Conservation (phyloP, 2,329 filamentous ascomycete genomes). For the Penicillium crustosum region DNA sequence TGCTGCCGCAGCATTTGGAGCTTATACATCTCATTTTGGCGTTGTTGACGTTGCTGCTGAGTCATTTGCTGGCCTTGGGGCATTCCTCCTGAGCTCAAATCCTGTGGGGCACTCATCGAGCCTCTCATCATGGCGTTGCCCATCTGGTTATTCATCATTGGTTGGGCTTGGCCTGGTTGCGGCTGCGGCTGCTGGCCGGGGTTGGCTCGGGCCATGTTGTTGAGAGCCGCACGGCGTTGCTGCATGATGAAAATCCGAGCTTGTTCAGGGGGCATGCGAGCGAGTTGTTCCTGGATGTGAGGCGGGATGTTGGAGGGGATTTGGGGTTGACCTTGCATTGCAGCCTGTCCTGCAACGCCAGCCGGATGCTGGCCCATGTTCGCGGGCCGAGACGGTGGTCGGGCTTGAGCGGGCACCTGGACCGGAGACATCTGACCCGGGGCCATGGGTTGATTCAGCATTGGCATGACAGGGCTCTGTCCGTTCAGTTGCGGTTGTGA, state of each 20-base stretch:
- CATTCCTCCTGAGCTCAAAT: conserved; percentile 29
- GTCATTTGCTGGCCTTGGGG: conserved; percentile 33
- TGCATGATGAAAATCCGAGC: conserved; percentile 34
- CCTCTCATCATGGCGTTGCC: conserved; percentile 36
- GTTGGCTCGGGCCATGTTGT: conserved; percentile 35
- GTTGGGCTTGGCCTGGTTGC: conserved; percentile 35
- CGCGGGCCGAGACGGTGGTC: conserved; percentile 36
- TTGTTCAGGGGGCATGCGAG: conserved; percentile 39
- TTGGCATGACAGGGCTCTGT: conserved; percentile 43
- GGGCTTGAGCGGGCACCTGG: conserved; percentile 35
- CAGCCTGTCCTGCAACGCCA: conserved; percentile 31
- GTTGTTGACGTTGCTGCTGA: conserved; percentile 36
- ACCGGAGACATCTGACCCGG: conserved; percentile 41
- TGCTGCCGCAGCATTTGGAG: conserved; percentile 37
- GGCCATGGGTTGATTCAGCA: conserved; percentile 46
- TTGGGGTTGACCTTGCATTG: conserved; percentile 35
- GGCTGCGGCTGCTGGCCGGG: conserved; percentile 30
- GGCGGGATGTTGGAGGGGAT: conserved; percentile 39
- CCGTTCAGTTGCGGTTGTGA: conserved; percentile 41
- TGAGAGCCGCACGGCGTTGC: conserved; percentile 36
- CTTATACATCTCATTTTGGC: conserved; percentile 34
- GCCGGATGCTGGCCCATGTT: conserved; percentile 35
- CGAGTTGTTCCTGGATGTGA: conserved; percentile 36
- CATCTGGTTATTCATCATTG: conserved; percentile 36
- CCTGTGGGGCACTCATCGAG: conserved; percentile 37